These are phyloP conservation scores for Cyberlindnera xishuangbannaensis DNA, from an alignment of 805 yeast genomes.

Conservation along the genomic window DNA sequence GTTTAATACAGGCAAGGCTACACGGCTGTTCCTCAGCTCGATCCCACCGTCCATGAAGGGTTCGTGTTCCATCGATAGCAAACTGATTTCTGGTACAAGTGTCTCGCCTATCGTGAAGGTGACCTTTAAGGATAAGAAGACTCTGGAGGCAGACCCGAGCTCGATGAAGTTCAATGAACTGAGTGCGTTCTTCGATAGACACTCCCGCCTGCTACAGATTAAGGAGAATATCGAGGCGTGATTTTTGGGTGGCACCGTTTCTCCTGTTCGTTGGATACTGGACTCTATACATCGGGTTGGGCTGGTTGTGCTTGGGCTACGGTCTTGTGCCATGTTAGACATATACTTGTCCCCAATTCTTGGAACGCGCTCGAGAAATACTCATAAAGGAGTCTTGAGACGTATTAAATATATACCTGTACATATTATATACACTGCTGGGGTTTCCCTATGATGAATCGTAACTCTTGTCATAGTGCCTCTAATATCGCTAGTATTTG, in stretches of 20 bases:
- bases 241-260: neutral
- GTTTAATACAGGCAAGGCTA: conserved; percentile 52
- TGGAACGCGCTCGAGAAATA: too few relatives aligned
- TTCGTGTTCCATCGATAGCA: conserved; percentile 55
- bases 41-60: conserved; percentile 72
- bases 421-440: too few relatives aligned
- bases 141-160: conserved; percentile 62
- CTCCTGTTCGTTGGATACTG: too few relatives aligned
- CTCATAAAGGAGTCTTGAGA: too few relatives aligned
- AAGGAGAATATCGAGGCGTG: conserved; percentile 57
- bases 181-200: conserved; percentile 64
- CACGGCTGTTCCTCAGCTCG: conserved; percentile 72
- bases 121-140: conserved; percentile 74
- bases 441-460: too few relatives aligned
- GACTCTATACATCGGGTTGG: too few relatives aligned
- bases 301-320: too few relatives aligned
- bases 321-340: too few relatives aligned
- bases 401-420: too few relatives aligned
- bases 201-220: conserved; percentile 72
- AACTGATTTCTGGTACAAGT: conserved; percentile 47
- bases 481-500: too few relatives aligned
- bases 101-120: conserved; percentile 66
- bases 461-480: too few relatives aligned
- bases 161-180: conserved; percentile 52
- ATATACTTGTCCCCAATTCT: too few relatives aligned